phyloP scores from a whole-genome alignment of 257 asterid species.

The Parsonsia alboflavescens region DNA sequence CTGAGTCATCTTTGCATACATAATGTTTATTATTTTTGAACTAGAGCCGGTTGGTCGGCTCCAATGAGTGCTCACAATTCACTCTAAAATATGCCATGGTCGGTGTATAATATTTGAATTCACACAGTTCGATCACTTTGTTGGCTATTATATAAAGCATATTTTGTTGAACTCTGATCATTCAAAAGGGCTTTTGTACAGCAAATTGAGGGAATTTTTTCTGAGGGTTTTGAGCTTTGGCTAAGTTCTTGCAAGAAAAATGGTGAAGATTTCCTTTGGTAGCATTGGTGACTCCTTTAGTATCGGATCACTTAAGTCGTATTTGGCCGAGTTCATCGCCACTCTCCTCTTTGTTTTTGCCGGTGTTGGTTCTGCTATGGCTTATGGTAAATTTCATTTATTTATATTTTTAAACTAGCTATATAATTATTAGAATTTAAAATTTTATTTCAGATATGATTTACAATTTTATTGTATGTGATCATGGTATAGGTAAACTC shows the following conservation, averaged over 20 bases:
- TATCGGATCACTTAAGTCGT: slow-evolving; percentile 38
- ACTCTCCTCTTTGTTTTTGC: slow-evolving; percentile 69
- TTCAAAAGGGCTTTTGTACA: slow-evolving; percentile 8
- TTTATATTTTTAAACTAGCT: too few relatives aligned
- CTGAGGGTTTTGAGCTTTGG: background rate
- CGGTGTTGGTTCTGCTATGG: slow-evolving; percentile 86
- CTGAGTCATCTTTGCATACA: slow-evolving; percentile 15
- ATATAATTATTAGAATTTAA: too few relatives aligned
- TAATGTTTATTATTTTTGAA: slow-evolving; percentile 17
- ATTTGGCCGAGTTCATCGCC: slow-evolving; percentile 67
- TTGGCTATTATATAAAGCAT: slow-evolving; percentile 31
- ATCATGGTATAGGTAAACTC: slow-evolving; percentile 34
- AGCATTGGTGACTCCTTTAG: slow-evolving; percentile 64
- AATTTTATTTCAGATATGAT: too few relatives aligned
- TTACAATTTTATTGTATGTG: background rate
- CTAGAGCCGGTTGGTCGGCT: slow-evolving; percentile 63
- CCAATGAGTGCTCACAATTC: slow-evolving; percentile 30
- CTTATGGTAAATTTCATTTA: slow-evolving; percentile 38
- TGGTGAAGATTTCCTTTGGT: slow-evolving; percentile 69
- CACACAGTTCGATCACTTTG: background rate
- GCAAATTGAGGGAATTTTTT: background rate
- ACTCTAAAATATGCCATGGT: slow-evolving; percentile 39
- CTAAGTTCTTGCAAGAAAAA: slow-evolving; percentile 6
- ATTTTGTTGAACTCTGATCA: slow-evolving; percentile 6
- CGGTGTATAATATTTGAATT: slow-evolving; percentile 31